Base-by-base conservation (phyloP, 202 grass and related monocot species). In the Panicum virgatum region DNA sequence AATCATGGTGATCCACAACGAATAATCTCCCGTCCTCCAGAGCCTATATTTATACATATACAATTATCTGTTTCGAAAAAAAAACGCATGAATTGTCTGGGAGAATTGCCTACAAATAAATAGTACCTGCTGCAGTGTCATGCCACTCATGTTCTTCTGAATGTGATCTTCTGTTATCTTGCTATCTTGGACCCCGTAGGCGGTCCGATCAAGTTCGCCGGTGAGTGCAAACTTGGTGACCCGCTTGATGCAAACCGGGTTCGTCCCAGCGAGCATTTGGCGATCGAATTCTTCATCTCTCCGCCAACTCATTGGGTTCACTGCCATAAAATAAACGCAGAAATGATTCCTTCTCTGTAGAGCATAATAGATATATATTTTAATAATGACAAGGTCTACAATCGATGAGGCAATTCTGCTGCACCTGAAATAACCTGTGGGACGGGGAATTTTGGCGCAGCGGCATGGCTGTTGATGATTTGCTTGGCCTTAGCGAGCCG, bases 191-290 rank as follows among this genome's bases (percentile, higher is more conserved):
- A 84, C 59, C 5, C 92, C 92, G 12, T 91, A 89, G 13, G 76
- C 13, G 0, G 29, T 72, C 6, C 61, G 72, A 75, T 94, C 88
- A 53, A 94, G 92, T 13, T 70, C 76, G 25, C 26, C 47, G 16
- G 58, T 47, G 13, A 66, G 30, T 1, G 60, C 44, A 19, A 87
- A 69, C 14, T 25, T 5, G 7, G 58, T 23, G 59, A 94, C 83
- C 12, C 47, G 88, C 66, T 69, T 79, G 43, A 94, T 94, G 19
- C 85, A 42, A 20, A 94, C 83, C 0, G 92, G 92, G 61, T 94
- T 94, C 29, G 90, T 12, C 3, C 88, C 92, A 0, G 92, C 86
- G 15, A 94, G 71, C 77, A 89, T 94, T 78, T 94, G 85, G 44
- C 92, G 71, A 0, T 75, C 83, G 25, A 91, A 94, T 63, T 94